Conservation (phyloP, 1,139 yeast genomes). For the Saccharomycopsis crataegensis region DNA sequence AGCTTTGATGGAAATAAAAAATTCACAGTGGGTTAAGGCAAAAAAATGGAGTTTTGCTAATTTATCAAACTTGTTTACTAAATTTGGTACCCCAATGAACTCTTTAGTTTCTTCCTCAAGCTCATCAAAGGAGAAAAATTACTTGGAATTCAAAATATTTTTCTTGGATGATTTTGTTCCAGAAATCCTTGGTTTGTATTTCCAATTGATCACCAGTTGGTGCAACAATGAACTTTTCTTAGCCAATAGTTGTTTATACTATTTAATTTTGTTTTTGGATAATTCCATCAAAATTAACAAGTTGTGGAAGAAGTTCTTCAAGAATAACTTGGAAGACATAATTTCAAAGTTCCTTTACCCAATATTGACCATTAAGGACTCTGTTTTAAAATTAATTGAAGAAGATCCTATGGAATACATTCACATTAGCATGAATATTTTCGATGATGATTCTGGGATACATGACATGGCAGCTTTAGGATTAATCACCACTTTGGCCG, state of each 20-base stretch:
- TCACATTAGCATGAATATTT: slow-evolving; percentile 65
- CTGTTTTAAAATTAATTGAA: slow-evolving; percentile 68
- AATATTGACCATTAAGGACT: slow-evolving; percentile 62
- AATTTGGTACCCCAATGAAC: slow-evolving; percentile 46
- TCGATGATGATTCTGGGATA: slow-evolving; percentile 41
- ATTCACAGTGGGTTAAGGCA: slow-evolving; percentile 60
- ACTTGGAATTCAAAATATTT: slow-evolving; percentile 41
- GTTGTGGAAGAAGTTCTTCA: slow-evolving; percentile 52
- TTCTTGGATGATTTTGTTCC: slow-evolving; percentile 60
- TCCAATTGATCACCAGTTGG: slow-evolving; percentile 69
- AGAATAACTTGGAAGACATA: slow-evolving; percentile 61
- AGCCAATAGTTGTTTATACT: slow-evolving; percentile 56
- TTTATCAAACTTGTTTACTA: slow-evolving; percentile 60
- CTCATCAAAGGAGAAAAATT: slow-evolving; percentile 43
- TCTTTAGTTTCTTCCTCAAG: slow-evolving; percentile 25
- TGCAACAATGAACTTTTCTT: slow-evolving; percentile 61
- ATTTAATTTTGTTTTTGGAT: slow-evolving; percentile 62
- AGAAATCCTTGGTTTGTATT: slow-evolving; percentile 55
- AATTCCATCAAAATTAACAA: slow-evolving; percentile 41
- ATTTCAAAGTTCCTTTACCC: slow-evolving; percentile 76
- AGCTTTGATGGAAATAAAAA: slow-evolving; percentile 9
- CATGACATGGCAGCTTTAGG: slow-evolving; percentile 68
- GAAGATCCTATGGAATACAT: slow-evolving; percentile 89
- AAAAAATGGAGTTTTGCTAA: slow-evolving; percentile 91
- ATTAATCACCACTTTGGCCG: slow-evolving; percentile 56